Conservation (phyloP, 345 rosid genomes). For the Aegle marmelos region DNA sequence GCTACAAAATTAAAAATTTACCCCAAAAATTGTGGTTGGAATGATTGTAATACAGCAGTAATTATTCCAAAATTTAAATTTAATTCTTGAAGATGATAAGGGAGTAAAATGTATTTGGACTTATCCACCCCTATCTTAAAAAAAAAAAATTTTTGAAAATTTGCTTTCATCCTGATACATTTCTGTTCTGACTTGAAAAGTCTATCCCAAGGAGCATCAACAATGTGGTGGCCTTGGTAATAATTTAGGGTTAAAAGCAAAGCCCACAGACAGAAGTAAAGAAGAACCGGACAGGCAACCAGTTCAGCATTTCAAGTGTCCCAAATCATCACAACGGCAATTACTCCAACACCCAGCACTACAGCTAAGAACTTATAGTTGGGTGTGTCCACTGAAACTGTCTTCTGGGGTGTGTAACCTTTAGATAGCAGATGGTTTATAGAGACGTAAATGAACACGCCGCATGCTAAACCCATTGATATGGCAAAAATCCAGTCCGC, state of each 20-base stretch:
- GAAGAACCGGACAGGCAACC: neutral
- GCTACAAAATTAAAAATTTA: neutral
- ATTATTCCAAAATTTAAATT: no score
- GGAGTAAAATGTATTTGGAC: no score
- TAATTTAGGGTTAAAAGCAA: neutral
- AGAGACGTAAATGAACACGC: conserved; percentile 69
- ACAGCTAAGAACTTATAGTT: conserved; percentile 53
- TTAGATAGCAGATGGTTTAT: conserved; percentile 67
- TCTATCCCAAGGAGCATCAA: neutral
- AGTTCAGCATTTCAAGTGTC: conserved; percentile 34
- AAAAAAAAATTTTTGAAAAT: no score
- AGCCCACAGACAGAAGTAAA: neutral
- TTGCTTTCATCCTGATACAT: neutral
- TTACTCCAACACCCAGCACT: conserved; percentile 52
- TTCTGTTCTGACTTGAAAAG: neutral
- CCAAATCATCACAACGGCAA: conserved; percentile 78
- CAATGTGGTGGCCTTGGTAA: neutral
- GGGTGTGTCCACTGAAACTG: conserved; percentile 40
- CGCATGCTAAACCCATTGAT: conserved; percentile 79
- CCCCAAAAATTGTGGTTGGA: no score
- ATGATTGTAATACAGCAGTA: no score
- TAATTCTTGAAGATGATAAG: no score
- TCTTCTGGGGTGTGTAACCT: conserved; percentile 43
- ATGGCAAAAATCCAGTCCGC: conserved; percentile 77
- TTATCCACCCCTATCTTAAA: no score